Conservation (phyloP, 768 basidiomycete genomes). For the Leucosporidium scottii region DNA sequence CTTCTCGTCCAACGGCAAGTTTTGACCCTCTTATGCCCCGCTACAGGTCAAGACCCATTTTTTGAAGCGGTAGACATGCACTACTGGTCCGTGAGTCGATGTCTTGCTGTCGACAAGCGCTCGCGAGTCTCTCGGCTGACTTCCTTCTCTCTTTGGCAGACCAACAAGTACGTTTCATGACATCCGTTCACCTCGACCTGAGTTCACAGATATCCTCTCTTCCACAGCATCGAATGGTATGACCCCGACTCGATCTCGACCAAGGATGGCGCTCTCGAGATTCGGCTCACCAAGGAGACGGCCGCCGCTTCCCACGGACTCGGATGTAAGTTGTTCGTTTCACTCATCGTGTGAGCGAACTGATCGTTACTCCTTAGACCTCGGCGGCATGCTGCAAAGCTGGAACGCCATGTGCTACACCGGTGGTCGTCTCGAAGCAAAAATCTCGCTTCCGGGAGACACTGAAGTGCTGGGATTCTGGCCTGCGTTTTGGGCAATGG, state of each 20-base stretch:
- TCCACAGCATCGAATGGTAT: slow-evolving; percentile 39
- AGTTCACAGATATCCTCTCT: too few species aligned
- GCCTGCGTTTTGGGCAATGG: not conserved
- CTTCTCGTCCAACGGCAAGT: too few species aligned
- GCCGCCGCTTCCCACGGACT: slow-evolving; percentile 5
- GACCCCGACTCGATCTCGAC: slow-evolving; percentile 42
- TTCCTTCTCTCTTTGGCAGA: not conserved
- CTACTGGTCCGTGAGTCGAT: slow-evolving; percentile 35
- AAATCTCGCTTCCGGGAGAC: not conserved
- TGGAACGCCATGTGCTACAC: slow-evolving; percentile 31
- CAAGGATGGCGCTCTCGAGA: slow-evolving; percentile 37
- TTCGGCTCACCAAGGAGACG: slow-evolving; percentile 6
- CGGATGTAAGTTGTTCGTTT: slow-evolving; percentile 3
- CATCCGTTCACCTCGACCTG: too few species aligned
- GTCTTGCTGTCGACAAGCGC: not conserved
- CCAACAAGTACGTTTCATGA: not conserved
- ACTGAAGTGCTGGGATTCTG: not conserved
- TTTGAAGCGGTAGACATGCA: slow-evolving; percentile 48
- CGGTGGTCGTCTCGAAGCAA: slow-evolving; percentile 12
- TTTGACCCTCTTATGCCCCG: too few species aligned
- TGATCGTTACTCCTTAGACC: too few species aligned
- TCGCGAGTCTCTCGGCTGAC: too few species aligned
- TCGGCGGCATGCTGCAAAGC: slow-evolving; percentile 8
- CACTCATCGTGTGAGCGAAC: too few species aligned
- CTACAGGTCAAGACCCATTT: slow-evolving; percentile 42